phyloP scores from a whole-genome alignment of 2,329 filamentous ascomycete genomes.

The Pseudocercospora ulei region DNA sequence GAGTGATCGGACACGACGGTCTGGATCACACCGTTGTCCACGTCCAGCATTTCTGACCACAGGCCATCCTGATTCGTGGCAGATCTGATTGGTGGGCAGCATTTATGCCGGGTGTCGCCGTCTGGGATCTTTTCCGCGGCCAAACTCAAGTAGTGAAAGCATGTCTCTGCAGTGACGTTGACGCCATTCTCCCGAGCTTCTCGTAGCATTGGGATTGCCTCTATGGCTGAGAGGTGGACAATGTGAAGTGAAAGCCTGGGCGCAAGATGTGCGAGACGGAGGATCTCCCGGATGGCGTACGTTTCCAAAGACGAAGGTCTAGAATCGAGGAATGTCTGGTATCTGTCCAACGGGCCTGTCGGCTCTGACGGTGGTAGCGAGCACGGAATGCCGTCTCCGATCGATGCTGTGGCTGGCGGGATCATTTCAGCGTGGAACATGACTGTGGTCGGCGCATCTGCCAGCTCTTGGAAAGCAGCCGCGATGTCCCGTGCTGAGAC shows the following conservation, averaged over 20 bases:
- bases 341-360: slow-evolving; percentile 61
- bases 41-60: slow-evolving; percentile 64
- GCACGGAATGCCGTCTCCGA: slow-evolving; percentile 63
- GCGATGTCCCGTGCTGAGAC: slow-evolving; percentile 71
- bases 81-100: slow-evolving; percentile 81
- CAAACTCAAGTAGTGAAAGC: slow-evolving; percentile 86
- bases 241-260: slow-evolving; percentile 82
- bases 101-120: slow-evolving; percentile 88
- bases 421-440: slow-evolving; percentile 99
- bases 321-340: slow-evolving; percentile 84
- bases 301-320: slow-evolving; percentile 85
- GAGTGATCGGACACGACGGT: slow-evolving; percentile 94
- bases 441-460: slow-evolving; percentile 72
- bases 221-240: slow-evolving; percentile 80
- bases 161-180: slow-evolving; percentile 87
- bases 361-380: slow-evolving; percentile 60
- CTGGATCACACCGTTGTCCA: slow-evolving; percentile 68
- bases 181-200: slow-evolving; percentile 62
- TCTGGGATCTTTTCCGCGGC: slow-evolving; percentile 70
- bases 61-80: slow-evolving; percentile 72
- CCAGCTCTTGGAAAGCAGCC: slow-evolving; percentile 69
- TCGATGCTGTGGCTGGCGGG: slow-evolving; percentile 70
- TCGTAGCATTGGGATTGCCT: slow-evolving; percentile 72
- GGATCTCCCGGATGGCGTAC: slow-evolving; percentile 76
- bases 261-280: slow-evolving; percentile 68